phyloP scores from a whole-genome alignment of 768 basidiomycete species.

The Russula compacta region DNA sequence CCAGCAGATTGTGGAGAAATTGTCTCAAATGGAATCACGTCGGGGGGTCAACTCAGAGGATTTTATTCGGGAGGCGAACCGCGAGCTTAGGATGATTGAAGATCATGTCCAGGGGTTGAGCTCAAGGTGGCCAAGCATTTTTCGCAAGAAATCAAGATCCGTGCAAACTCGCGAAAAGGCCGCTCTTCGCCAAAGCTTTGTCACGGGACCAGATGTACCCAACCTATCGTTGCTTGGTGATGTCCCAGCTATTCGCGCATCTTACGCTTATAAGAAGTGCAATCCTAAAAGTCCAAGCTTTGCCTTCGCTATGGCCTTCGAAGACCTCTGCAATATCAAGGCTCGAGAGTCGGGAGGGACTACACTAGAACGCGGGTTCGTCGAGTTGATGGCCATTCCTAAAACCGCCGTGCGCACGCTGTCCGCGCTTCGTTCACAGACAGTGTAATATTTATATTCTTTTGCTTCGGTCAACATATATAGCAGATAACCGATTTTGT shows the following conservation, averaged over 20 bases:
- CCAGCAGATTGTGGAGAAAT: neutral
- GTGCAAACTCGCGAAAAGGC: neutral
- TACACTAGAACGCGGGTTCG: constrained; percentile 7
- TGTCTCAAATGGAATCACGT: constrained; percentile 3
- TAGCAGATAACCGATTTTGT: neutral
- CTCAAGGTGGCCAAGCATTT: constrained; percentile 11
- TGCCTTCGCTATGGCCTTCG: constrained; percentile 10
- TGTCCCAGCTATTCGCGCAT: constrained; percentile 10
- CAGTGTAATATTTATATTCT: neutral
- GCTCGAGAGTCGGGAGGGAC: constrained; percentile 3
- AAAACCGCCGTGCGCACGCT: constrained; percentile 9
- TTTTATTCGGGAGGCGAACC: constrained; percentile 27
- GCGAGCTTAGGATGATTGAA: constrained; percentile 29
- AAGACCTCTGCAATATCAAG: constrained; percentile 13
- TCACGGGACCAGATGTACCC: constrained; percentile 3
- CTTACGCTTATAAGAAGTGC: constrained; percentile 8
- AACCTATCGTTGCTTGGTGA: constrained; percentile 8
- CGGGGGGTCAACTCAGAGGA: constrained; percentile 2
- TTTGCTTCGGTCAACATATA: neutral
- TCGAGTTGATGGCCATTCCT: constrained; percentile 32
- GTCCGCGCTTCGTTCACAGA: neutral
- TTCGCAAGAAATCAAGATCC: neutral
- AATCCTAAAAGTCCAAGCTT: neutral
- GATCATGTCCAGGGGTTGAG: constrained; percentile 30
- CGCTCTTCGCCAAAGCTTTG: neutral